phyloP scores from a whole-genome alignment of 139 green algal genomes.

The Axilococcus clingmanii region DNA sequence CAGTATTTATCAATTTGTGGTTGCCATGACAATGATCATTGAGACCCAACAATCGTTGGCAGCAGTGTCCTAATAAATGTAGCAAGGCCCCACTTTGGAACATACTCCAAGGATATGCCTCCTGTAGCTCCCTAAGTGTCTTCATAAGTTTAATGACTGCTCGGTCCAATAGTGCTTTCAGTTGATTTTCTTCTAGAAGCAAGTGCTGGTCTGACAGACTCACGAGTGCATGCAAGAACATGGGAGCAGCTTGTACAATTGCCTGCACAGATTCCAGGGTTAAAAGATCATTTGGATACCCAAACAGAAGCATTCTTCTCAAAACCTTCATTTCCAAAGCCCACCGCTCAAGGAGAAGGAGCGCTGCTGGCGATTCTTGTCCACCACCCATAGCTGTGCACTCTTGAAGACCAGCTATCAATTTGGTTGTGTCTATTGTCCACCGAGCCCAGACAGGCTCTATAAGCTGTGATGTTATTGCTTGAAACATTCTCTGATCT shows the following conservation, averaged over 20 bases:
- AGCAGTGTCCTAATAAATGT: slow-evolving; percentile 27
- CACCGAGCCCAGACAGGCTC: slow-evolving; percentile 65
- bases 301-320: slow-evolving; percentile 71
- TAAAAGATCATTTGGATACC: slow-evolving; percentile 57
- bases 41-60: not conserved
- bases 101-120: slow-evolving; percentile 67
- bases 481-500: slow-evolving; percentile 79
- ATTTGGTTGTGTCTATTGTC: slow-evolving; percentile 42
- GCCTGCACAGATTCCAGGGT: slow-evolving; percentile 47
- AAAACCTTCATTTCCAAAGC: slow-evolving; percentile 78
- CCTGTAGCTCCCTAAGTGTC: slow-evolving; percentile 49
- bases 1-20: too few relatives aligned
- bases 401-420: slow-evolving; percentile 37
- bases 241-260: slow-evolving; percentile 14
- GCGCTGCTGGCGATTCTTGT: slow-evolving; percentile 19
- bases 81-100: slow-evolving; percentile 37
- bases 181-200: slow-evolving; percentile 13
- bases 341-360: slow-evolving; percentile 74
- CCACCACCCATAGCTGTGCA: slow-evolving; percentile 15
- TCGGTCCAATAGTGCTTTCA: slow-evolving; percentile 54
- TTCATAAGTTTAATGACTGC: slow-evolving; percentile 78
- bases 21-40: too few relatives aligned
- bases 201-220: not conserved
- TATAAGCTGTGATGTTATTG: slow-evolving; percentile 60
- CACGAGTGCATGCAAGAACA: not conserved